Conservation (phyloP, 352 stramenopile genomes). For the Pythium plurisporium region DNA sequence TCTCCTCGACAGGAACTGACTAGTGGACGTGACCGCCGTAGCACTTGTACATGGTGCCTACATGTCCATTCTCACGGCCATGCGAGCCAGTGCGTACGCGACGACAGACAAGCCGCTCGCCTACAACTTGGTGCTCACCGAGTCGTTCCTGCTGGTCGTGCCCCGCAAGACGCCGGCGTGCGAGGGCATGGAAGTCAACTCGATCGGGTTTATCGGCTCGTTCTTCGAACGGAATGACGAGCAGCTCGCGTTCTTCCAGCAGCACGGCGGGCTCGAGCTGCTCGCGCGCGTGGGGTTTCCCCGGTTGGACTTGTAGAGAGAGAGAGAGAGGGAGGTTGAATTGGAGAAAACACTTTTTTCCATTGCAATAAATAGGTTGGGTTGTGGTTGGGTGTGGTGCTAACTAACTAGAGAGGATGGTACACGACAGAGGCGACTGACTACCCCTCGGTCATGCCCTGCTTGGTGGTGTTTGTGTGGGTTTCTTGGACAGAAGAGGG, state of each 20-base stretch:
- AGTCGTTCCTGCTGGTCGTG: slow-evolving; percentile 67
- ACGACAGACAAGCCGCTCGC: slow-evolving; percentile 34
- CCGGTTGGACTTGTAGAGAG: slow-evolving; percentile 13
- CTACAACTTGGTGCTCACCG: slow-evolving; percentile 78
- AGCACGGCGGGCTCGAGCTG: slow-evolving; percentile 50
- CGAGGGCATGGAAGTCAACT: slow-evolving; percentile 79
- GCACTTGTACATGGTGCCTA: slow-evolving; percentile 41
- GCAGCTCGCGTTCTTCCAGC: slow-evolving; percentile 51
- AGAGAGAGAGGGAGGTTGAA: not conserved
- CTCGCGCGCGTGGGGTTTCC: slow-evolving; percentile 65
- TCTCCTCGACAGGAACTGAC: slow-evolving; percentile 1
- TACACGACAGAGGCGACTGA: slow-evolving; percentile 21
- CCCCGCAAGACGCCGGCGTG: slow-evolving; percentile 47
- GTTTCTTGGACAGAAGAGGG: not conserved
- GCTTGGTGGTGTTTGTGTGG: slow-evolving; percentile 1
- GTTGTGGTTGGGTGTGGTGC: not conserved
- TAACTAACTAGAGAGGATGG: slow-evolving; percentile 7
- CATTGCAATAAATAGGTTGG: slow-evolving; percentile 21
- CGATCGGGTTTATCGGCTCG: slow-evolving; percentile 78
- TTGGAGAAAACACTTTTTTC: slow-evolving; percentile 5
- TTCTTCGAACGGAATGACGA: slow-evolving; percentile 68
- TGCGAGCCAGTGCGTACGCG: slow-evolving; percentile 37
- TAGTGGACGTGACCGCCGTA: slow-evolving; percentile 13
- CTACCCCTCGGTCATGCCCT: slow-evolving; percentile 21
- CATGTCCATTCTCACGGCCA: slow-evolving; percentile 35